Conservation (phyloP, 208 protist species). For the Herpetomonas tarakana region DNA sequence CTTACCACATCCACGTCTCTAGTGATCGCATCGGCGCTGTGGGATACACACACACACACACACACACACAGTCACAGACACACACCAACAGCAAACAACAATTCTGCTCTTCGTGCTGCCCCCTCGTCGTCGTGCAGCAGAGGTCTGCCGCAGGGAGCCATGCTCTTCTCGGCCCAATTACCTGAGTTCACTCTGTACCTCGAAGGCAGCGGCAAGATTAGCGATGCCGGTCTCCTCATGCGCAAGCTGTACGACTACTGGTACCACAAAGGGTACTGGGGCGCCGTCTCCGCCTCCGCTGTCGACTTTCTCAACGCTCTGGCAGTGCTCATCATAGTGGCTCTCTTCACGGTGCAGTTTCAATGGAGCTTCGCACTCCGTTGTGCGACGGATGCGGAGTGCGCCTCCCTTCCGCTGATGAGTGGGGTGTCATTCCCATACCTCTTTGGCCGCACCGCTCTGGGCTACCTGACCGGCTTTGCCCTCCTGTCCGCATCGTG, state of each 20-base stretch:
- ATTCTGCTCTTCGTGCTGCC: background rate
- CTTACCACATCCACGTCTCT: too few species aligned
- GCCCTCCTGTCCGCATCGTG: conserved; percentile 45
- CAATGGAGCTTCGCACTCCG: conserved; percentile 50
- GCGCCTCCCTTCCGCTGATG: conserved; percentile 31
- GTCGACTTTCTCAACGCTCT: conserved; percentile 72
- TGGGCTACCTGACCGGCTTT: conserved; percentile 30
- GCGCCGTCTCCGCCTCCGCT: conserved; percentile 35
- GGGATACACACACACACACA: background rate
- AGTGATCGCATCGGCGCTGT: too few species aligned
- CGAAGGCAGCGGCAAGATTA: conserved; percentile 44
- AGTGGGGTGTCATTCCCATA: conserved; percentile 37
- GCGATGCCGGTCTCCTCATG: conserved; percentile 70
- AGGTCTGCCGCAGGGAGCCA: too few species aligned
- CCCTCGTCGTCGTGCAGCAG: too few species aligned
- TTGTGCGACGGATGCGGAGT: conserved; percentile 53
- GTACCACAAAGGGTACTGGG: conserved; percentile 75
- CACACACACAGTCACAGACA: conserved; percentile 8
- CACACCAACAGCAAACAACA: conserved; percentile 5
- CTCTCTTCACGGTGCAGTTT: conserved; percentile 63
- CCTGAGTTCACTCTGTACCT: conserved; percentile 44
- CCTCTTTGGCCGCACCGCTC: conserved; percentile 20
- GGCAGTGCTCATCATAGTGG: conserved; percentile 37
- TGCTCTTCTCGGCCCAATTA: conserved; percentile 12
- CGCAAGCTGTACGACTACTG: conserved; percentile 66